A percentile compares a stretch with the other conserved stretches of the same genome.
Evolutionary conservation across 2,329 filamentous ascomycete genomes (phyloP).

Genomic region (Stemphylium lycopersici): DNA sequence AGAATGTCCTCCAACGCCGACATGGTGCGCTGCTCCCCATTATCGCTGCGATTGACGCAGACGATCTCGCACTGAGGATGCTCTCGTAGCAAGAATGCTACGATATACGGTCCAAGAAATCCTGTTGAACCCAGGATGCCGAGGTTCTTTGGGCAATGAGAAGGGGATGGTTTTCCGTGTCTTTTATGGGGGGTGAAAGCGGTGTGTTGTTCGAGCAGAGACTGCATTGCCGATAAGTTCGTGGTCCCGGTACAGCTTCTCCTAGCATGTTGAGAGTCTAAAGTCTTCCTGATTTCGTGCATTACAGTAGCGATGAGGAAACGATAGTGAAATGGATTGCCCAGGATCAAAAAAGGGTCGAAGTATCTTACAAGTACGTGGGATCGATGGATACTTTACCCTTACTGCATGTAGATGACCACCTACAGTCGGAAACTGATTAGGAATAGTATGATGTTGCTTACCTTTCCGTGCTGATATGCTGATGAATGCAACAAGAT

Average conservation of each 20-base stretch:
- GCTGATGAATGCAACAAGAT: too few relatives aligned
- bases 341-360: too few relatives aligned
- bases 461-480: too few relatives aligned
- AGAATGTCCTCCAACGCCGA: neutral
- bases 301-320: too few relatives aligned
- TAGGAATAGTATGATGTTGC: too few relatives aligned
- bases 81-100: constrained; percentile 10
- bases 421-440: too few relatives aligned
- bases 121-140: constrained; percentile 23
- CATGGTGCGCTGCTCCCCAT: constrained; percentile 11
- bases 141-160: neutral
- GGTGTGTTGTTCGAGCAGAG: neutral
- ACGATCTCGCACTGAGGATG: constrained; percentile 11
- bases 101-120: constrained; percentile 19
- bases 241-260: neutral
- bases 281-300: neutral
- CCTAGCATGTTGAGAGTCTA: too few relatives aligned
- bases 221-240: neutral
- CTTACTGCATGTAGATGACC: too few relatives aligned
- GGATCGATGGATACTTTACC: too few relatives aligned
- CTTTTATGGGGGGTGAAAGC: neutral
- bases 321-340: too few relatives aligned
- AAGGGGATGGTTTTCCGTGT: neutral
- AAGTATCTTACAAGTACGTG: too few relatives aligned
- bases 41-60: constrained; percentile 22